A percentile compares a stretch with the other conserved stretches of the same genome.
Evolutionary conservation across 2,329 filamentous ascomycete genomes (phyloP).

Genomic region (Fusarium subglutinans): DNA sequence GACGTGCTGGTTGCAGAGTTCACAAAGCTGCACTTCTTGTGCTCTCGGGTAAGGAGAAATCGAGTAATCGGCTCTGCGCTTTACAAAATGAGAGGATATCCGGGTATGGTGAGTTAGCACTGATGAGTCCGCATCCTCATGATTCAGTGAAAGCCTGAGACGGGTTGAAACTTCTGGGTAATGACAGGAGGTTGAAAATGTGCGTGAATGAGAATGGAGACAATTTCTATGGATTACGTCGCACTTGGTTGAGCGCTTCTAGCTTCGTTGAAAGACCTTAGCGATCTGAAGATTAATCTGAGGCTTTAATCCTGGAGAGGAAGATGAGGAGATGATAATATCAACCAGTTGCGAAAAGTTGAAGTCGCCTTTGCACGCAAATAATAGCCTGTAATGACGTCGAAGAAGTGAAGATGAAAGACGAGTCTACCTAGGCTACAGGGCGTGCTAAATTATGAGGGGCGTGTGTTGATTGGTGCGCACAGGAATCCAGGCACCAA

Average conservation of each 20-base stretch:
- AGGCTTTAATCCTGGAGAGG: neutral
- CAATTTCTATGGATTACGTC: neutral
- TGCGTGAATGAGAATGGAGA: constrained; percentile 10
- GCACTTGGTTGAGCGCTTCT: neutral
- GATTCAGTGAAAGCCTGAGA: neutral
- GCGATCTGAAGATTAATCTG: neutral
- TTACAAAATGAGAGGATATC: neutral
- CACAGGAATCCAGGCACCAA: constrained; percentile 22
- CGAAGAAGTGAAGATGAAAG: constrained; percentile 16
- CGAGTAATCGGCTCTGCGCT: neutral
- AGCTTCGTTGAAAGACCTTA: neutral
- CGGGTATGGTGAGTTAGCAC: neutral
- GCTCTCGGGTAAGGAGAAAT: neutral
- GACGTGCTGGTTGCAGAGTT: neutral
- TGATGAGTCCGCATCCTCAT: neutral
- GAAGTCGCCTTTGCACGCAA: neutral
- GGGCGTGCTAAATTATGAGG: neutral
- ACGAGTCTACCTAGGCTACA: constrained; percentile 14
- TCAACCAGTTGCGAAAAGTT: neutral
- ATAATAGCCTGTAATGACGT: constrained; percentile 25
- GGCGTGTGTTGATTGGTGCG: constrained; percentile 25
- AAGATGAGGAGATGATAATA: neutral
- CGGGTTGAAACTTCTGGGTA: neutral
- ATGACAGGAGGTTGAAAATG: neutral
- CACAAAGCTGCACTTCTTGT: neutral